Conservation (phyloP, 2,329 filamentous ascomycete species). For the Monilinia aucupariae region DNA sequence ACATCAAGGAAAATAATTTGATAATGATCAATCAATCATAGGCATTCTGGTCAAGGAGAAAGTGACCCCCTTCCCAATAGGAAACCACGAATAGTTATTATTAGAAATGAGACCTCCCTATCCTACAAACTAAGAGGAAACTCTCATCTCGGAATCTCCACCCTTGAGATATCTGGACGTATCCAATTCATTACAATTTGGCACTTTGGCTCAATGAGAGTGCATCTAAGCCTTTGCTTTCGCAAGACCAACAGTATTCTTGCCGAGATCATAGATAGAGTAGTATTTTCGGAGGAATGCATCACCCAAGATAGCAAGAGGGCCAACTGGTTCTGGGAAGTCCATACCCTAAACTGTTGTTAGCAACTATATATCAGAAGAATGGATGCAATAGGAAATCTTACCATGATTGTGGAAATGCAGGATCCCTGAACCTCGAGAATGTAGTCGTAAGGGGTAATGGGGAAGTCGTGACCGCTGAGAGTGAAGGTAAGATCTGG, state of each 20-base stretch:
- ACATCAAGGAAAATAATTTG: slow-evolving; percentile 9
- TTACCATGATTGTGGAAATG: slow-evolving; percentile 88
- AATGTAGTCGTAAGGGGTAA: slow-evolving; percentile 85
- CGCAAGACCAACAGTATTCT: slow-evolving; percentile 82
- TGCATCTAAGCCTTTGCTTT: slow-evolving; percentile 50
- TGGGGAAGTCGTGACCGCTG: slow-evolving; percentile 87
- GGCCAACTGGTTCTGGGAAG: slow-evolving; percentile 73
- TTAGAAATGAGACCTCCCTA: slow-evolving; percentile 13
- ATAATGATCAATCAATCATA: slow-evolving; percentile 2
- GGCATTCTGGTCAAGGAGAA: slow-evolving; percentile 12
- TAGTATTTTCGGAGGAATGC: slow-evolving; percentile 82
- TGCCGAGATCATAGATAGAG: slow-evolving; percentile 93
- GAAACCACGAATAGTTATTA: slow-evolving; percentile 6
- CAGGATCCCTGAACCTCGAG: slow-evolving; percentile 92
- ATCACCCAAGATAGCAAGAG: slow-evolving; percentile 90
- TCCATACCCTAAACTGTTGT: slow-evolving; percentile 61
- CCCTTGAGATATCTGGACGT: background rate
- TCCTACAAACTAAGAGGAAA: slow-evolving; percentile 15
- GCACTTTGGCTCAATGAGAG: background rate
- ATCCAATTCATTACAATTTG: slow-evolving; percentile 12
- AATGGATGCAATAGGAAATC: slow-evolving; percentile 50
- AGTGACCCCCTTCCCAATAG: background rate
- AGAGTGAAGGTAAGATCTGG: slow-evolving; percentile 91
- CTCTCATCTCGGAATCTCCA: background rate
- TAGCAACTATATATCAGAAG: slow-evolving; percentile 62